Percentiles rank a stretch among this genome's conserved stretches.
Evolutionary conservation across 108 stramenopile species (phyloP).

Genomic region (Skeletonema tropicum): DNA sequence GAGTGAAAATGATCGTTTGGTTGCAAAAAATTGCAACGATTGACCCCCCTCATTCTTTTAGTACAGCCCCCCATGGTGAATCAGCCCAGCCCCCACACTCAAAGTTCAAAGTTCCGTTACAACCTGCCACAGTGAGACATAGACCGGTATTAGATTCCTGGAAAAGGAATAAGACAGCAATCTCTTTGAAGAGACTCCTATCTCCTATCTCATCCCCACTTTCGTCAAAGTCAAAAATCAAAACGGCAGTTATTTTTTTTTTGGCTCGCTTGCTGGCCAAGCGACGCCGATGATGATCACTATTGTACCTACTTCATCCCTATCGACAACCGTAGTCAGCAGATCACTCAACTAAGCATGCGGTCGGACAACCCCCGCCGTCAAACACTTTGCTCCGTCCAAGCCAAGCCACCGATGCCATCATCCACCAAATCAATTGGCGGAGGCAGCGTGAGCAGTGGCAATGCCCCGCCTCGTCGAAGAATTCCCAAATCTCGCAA

Average conservation of each 20-base stretch:
- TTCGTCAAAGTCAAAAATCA: too few relatives aligned
- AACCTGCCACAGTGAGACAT: too few relatives aligned
- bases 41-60: background rate
- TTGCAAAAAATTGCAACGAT: background rate
- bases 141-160: too few relatives aligned
- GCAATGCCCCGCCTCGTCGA: conserved; percentile 13
- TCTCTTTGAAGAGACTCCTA: background rate
- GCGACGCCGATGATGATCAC: too few relatives aligned
- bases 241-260: too few relatives aligned
- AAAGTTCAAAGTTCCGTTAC: background rate
- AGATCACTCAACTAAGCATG: conserved; percentile 1
- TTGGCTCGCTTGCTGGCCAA: too few relatives aligned
- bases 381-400: conserved; percentile 43
- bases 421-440: conserved; percentile 2
- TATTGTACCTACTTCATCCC: background rate
- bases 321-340: background rate
- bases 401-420: conserved; percentile 22
- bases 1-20: background rate
- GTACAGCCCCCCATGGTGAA: background rate
- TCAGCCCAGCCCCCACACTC: too few relatives aligned
- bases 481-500: conserved; percentile 31
- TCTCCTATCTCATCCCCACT: background rate
- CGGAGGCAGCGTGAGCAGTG: conserved; percentile 8
- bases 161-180: too few relatives aligned
- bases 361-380: conserved; percentile 31